phyloP scores from a whole-genome alignment of 2,329 filamentous ascomycete genomes.

The Ophiosphaerella korrae region DNA sequence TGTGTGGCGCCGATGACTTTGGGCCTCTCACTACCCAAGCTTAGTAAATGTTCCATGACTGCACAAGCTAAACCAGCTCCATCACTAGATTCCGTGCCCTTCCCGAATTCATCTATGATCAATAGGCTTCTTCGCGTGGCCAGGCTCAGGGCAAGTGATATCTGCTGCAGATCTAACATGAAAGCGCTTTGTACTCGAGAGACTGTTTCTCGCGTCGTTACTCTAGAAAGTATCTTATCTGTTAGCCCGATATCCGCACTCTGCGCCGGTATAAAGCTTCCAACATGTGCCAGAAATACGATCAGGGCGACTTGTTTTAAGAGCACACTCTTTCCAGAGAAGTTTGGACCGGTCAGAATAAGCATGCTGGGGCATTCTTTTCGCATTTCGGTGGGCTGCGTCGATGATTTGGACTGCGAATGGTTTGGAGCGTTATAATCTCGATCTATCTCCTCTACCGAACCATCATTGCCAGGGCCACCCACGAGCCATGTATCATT shows the following conservation, averaged over 20 bases:
- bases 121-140: conserved; percentile 78
- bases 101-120: conserved; percentile 91
- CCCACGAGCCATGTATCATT: conserved; percentile 77
- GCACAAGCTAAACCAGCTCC: conserved; percentile 68
- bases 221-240: conserved; percentile 88
- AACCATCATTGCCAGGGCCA: conserved; percentile 48
- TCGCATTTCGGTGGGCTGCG: conserved; percentile 5
- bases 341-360: conserved; percentile 89
- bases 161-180: conserved; percentile 86
- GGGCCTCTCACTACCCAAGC: conserved; percentile 55
- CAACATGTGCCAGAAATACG: conserved; percentile 89
- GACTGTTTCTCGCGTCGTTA: conserved; percentile 74
- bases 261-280: conserved; percentile 84
- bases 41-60: conserved; percentile 63
- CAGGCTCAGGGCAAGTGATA: conserved; percentile 75
- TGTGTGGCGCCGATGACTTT: conserved; percentile 68
- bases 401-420: conserved; percentile 7
- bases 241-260: conserved; percentile 80
- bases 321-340: conserved; percentile 95
- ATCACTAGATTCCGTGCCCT: conserved; percentile 68
- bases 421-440: neutral
- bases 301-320: conserved; percentile 92
- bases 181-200: conserved; percentile 69
- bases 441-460: conserved; percentile 1
- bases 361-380: conserved; percentile 66